Percentiles rank a stretch among this genome's conserved stretches.
These are phyloP conservation scores for Phytophthora cajani DNA, from an alignment of 352 stramenopile genomes.

Conservation along the genomic window DNA sequence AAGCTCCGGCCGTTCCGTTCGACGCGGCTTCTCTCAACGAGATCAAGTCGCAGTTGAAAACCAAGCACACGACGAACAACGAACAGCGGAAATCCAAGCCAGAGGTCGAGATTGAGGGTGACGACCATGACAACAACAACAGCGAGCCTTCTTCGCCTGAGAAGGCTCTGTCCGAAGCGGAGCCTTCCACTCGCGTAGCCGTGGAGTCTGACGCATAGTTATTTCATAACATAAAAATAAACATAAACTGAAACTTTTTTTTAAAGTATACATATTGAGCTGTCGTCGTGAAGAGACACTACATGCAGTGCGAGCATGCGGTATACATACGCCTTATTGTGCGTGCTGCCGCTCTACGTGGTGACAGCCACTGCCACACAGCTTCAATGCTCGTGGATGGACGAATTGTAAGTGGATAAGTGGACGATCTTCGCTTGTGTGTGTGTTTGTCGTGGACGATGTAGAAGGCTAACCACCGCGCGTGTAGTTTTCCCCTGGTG, in stretches of 20 bases:
- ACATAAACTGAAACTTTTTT: slow-evolving; percentile 20
- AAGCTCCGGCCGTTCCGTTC: slow-evolving; percentile 46
- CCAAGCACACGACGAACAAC: slow-evolving; percentile 48
- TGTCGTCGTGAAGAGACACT: slow-evolving; percentile 23
- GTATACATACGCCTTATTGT: background rate
- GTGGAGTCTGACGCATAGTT: slow-evolving; percentile 25
- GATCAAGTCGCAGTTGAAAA: slow-evolving; percentile 62
- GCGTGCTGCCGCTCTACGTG: background rate
- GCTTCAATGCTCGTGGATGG: slow-evolving; percentile 2
- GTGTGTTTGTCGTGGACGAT: background rate
- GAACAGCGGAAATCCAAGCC: slow-evolving; percentile 17
- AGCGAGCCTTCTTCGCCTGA: slow-evolving; percentile 46
- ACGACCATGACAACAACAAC: slow-evolving; percentile 53
- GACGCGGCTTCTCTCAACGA: slow-evolving; percentile 62
- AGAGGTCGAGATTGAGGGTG: slow-evolving; percentile 29
- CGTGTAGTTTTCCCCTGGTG: slow-evolving; percentile 5
- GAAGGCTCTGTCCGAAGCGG: slow-evolving; percentile 31
- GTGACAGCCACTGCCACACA: background rate
- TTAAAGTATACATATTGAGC: background rate
- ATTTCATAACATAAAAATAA: slow-evolving; percentile 1
- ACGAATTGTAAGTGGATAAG: slow-evolving; percentile 31
- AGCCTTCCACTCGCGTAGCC: slow-evolving; percentile 24
- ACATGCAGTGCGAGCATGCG: background rate
- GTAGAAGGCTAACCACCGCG: slow-evolving; percentile 7
- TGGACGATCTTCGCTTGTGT: background rate